Percentiles rank a stretch among this genome's conserved stretches.
Evolutionary conservation across 2,329 filamentous ascomycete genomes (phyloP).

Genomic region (Cordyceps javanica): DNA sequence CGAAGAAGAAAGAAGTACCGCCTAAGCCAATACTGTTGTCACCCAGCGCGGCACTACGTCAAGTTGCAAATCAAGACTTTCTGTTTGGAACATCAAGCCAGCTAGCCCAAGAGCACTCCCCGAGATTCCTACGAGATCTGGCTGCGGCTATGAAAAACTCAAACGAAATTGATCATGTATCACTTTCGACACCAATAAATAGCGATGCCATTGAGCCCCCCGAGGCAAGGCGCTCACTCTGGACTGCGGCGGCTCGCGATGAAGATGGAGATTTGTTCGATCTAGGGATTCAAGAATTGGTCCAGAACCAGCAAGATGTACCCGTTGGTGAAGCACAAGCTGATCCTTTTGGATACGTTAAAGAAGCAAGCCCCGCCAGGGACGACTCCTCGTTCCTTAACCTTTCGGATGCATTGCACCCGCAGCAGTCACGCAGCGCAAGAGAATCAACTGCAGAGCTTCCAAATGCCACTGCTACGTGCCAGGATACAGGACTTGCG

Average conservation of each 20-base stretch:
- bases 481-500: background rate
- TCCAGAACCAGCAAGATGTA: conserved; percentile 32
- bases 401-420: conserved; percentile 21
- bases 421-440: background rate
- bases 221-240: conserved; percentile 44
- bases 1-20: conserved; percentile 34
- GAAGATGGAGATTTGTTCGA: conserved; percentile 58
- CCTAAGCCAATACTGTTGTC: conserved; percentile 55
- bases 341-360: conserved; percentile 36
- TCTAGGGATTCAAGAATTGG: conserved; percentile 55
- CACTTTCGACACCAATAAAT: conserved; percentile 33
- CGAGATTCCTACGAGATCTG: conserved; percentile 55
- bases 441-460: background rate
- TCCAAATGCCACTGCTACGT: background rate
- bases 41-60: conserved; percentile 59
- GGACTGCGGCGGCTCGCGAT: conserved; percentile 65
- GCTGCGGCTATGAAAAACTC: conserved; percentile 57
- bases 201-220: conserved; percentile 31
- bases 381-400: conserved; percentile 20
- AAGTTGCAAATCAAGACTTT: conserved; percentile 65
- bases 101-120: conserved; percentile 66
- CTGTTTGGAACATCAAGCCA: conserved; percentile 86
- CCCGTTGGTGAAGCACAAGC: conserved; percentile 19
- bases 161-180: conserved; percentile 36
- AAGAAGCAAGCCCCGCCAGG: conserved; percentile 13